Percentiles rank a stretch among this genome's conserved stretches.
Evolutionary conservation across 2,329 filamentous ascomycete species (phyloP).

Genomic region (Pyricularia grisea): DNA sequence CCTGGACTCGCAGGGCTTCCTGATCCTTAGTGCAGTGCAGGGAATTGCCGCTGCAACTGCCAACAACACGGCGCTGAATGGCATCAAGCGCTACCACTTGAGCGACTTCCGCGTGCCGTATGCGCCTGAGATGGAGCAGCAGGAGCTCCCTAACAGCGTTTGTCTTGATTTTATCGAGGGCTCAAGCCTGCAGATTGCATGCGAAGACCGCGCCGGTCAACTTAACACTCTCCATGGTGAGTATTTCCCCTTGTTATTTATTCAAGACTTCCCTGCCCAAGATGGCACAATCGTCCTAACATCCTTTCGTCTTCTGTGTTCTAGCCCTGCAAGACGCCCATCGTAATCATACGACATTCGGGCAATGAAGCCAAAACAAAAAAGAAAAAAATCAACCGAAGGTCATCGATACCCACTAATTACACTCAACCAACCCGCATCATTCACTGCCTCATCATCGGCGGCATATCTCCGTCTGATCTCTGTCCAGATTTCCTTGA

Average conservation of each 20-base stretch:
- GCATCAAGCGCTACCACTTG: constrained; percentile 71
- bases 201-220: constrained; percentile 52
- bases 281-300: not conserved
- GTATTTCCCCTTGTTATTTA: constrained; percentile 16
- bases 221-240: constrained; percentile 42
- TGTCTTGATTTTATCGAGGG: constrained; percentile 52
- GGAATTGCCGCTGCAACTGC: constrained; percentile 40
- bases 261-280: not conserved
- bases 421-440: not conserved
- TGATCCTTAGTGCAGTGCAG: constrained; percentile 67
- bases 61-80: constrained; percentile 20
- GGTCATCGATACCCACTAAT: not conserved
- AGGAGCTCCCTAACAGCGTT: constrained; percentile 85
- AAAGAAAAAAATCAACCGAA: not conserved
- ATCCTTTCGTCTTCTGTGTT: constrained; percentile 16
- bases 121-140: constrained; percentile 79
- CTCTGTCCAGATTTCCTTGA: not conserved
- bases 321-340: constrained; percentile 33
- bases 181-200: constrained; percentile 53
- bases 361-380: constrained; percentile 16
- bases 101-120: constrained; percentile 73
- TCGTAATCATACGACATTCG: constrained; percentile 21
- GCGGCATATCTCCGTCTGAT: not conserved
- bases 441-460: not conserved
- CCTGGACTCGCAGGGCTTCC: constrained; percentile 72